These are phyloP conservation scores for Corymbia maculata DNA, from an alignment of 345 rosid species.

Conservation along the genomic window DNA sequence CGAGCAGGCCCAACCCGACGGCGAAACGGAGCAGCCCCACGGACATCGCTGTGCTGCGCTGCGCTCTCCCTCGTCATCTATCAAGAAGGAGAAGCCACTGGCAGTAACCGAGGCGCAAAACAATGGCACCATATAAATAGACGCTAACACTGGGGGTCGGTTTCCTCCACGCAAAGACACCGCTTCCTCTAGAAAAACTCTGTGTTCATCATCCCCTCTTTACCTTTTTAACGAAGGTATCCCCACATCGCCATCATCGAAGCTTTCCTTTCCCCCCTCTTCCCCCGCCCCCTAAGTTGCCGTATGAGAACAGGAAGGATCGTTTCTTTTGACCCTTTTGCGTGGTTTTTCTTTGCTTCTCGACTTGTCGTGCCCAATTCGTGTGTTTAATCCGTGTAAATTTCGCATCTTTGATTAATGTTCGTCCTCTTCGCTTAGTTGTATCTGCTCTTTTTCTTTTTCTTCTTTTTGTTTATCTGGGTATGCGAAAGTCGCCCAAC, in stretches of 20 bases:
- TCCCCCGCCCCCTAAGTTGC: not conserved
- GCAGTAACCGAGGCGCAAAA: too few relatives aligned
- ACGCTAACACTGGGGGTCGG: not conserved
- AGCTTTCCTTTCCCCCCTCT: not conserved
- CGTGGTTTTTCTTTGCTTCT: not conserved
- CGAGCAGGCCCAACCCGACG: not conserved
- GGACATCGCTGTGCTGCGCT: not conserved
- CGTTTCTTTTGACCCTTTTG: not conserved
- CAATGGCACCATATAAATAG: too few relatives aligned
- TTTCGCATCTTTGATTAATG: not conserved
- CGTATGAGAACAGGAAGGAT: not conserved
- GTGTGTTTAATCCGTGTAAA: not conserved
- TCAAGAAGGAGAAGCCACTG: not conserved
- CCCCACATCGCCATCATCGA: not conserved
- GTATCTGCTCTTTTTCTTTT: not conserved
- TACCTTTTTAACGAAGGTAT: not conserved
- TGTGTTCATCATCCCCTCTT: too few relatives aligned
- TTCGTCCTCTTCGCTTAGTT: not conserved
- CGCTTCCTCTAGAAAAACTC: too few relatives aligned
- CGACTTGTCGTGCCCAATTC: not conserved
- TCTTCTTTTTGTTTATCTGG: not conserved
- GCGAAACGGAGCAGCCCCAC: not conserved
- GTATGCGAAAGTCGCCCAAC: not conserved
- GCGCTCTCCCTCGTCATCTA: not conserved
- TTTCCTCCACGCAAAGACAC: slow-evolving; percentile 15